Evolutionary conservation across 2,329 filamentous ascomycete genomes (phyloP), one percentile per base, ranked within the genome.

Genomic region (Calonectria multiphialidica): DNA sequence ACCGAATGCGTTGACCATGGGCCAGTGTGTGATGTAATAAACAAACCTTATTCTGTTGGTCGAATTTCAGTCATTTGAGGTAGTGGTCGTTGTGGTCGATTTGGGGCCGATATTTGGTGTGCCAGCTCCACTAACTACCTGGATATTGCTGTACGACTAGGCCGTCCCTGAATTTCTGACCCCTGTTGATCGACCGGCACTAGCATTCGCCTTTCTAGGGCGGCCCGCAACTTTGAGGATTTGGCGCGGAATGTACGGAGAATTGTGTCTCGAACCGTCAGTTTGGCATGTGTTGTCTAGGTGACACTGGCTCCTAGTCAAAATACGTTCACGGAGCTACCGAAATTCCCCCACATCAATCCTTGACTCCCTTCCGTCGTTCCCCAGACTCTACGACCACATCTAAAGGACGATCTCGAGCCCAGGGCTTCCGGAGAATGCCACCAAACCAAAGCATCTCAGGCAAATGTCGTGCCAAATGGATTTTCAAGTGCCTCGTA

Each of bases 241-340:
- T 4, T 57, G 53, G 53, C 30, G 53, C 12, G 53, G 53, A 57
- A 37, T 57, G 53, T 8, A 57, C 15, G 33, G 30, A 30, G 33
- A 25, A 57, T 23, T 37, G 10, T 57, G 53, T 57, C 53, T 57
- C 35, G 18, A 57, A 16, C n/a, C 13, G 21, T 57, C 12, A 12
- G 33, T n/a, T 37, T 57, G 53, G 53, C 12, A 57, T 57, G 53
- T 57, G 53, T 57, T 57, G 53, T 57, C 53, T 57, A 9, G 53
- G 53, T 37, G 53, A 57, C 53, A 57, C 30, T 37, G 10, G 21
- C n/a, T 57, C 30, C 37, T 25, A 12, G 53, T 35, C 53, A 21
- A 57, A 57, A 57, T 57, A 35, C 53, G 53, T 57, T 57, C 53
- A 15, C 53, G 13, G 3, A 12, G 53, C 53, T 57, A 57, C 53